phyloP scores from a whole-genome alignment of 257 asterid species.

The Cinchona pubescens region DNA sequence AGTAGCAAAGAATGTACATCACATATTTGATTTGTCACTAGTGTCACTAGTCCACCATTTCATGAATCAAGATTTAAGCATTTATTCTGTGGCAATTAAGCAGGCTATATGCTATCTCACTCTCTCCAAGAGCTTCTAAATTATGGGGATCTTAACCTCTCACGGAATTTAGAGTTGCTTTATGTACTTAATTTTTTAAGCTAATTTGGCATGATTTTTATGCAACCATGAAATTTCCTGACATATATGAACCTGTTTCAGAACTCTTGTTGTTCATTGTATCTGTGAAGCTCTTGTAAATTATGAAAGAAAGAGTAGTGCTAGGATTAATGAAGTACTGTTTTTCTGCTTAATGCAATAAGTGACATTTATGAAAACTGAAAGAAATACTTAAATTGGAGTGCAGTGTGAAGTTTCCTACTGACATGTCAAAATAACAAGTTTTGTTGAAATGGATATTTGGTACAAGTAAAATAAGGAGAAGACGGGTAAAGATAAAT shows the following conservation, averaged over 20 bases:
- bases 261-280: neutral
- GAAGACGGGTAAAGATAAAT: neutral
- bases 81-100: neutral
- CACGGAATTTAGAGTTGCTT: neutral
- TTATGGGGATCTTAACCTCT: neutral
- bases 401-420: too few relatives aligned
- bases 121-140: neutral
- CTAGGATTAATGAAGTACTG: neutral
- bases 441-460: too few relatives aligned
- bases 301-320: neutral
- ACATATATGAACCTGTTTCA: neutral
- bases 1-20: neutral
- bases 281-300: neutral
- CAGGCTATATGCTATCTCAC: neutral
- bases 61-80: neutral
- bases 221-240: neutral
- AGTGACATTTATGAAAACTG: neutral
- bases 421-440: too few relatives aligned
- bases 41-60: neutral
- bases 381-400: neutral
- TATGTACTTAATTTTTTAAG: neutral
- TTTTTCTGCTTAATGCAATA: neutral
- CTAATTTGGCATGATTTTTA: neutral
- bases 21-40: neutral
- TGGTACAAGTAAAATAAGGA: neutral